Evolutionary conservation across 2,329 filamentous ascomycete genomes (phyloP).

Genomic region (Clonostachys rosea): DNA sequence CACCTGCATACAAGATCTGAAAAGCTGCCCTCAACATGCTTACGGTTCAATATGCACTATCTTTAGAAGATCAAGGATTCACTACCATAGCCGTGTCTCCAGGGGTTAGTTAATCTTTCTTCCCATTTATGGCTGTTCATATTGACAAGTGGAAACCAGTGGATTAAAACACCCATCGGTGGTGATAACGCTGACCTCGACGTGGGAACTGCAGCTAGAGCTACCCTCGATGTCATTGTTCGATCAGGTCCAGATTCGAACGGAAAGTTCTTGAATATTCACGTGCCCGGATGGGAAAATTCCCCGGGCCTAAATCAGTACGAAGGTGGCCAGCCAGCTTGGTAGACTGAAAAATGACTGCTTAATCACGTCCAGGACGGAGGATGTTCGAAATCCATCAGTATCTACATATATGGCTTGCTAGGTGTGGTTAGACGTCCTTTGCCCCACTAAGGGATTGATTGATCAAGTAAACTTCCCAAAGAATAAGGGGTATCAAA

Average conservation of each 20-base stretch:
- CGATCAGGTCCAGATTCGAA: slow-evolving; percentile 1
- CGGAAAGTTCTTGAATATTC: slow-evolving; percentile 8
- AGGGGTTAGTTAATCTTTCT: slow-evolving; percentile 25
- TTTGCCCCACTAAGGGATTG: too few relatives aligned
- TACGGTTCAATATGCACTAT: slow-evolving; percentile 32
- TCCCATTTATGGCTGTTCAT: neutral
- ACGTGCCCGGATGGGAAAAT: slow-evolving; percentile 7
- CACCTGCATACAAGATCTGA: slow-evolving; percentile 37
- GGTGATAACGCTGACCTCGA: slow-evolving; percentile 30
- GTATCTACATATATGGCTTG: too few relatives aligned
- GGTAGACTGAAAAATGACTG: neutral
- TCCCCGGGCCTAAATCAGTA: slow-evolving; percentile 1
- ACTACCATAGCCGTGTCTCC: slow-evolving; percentile 33
- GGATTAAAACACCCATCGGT: slow-evolving; percentile 38
- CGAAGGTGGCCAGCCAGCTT: slow-evolving; percentile 2
- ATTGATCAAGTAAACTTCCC: too few relatives aligned
- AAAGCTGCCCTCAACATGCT: slow-evolving; percentile 43
- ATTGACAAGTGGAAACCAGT: slow-evolving; percentile 14
- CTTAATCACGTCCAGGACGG: too few relatives aligned
- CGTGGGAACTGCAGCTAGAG: slow-evolving; percentile 26
- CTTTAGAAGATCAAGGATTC: slow-evolving; percentile 30
- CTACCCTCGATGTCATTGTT: slow-evolving; percentile 5
- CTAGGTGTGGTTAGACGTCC: too few relatives aligned
- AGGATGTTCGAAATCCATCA: too few relatives aligned
- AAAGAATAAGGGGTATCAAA: too few relatives aligned